These are phyloP conservation scores for Colletotrichum scovillei DNA, from an alignment of 2,329 filamentous ascomycete species.

Conservation along the genomic window DNA sequence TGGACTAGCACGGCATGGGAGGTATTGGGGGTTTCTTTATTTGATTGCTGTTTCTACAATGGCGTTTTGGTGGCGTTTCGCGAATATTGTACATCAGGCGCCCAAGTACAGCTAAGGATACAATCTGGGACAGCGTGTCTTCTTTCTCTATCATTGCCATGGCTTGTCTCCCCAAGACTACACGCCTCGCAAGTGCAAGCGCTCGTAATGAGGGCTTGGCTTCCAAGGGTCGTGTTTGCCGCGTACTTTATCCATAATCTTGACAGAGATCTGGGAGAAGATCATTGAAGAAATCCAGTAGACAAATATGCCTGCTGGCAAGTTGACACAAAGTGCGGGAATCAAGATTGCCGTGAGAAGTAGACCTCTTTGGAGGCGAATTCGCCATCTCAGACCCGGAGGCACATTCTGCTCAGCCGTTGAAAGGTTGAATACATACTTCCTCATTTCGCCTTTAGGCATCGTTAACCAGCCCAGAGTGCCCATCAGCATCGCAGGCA, in stretches of 20 bases:
- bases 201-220: neutral
- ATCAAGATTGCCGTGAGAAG: constrained; percentile 37
- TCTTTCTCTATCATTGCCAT: neutral
- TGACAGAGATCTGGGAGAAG: neutral
- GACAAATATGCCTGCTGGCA: constrained; percentile 54
- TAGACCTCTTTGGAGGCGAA: constrained; percentile 15
- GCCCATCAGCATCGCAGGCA: constrained; percentile 43
- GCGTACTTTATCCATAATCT: neutral
- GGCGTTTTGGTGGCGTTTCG: constrained; percentile 28
- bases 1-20: constrained; percentile 65
- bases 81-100: constrained; percentile 33
- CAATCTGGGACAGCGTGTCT: constrained; percentile 1
- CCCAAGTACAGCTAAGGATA: constrained; percentile 4
- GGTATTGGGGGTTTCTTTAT: neutral
- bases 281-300: constrained; percentile 50
- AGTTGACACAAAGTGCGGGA: constrained; percentile 47
- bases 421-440: constrained; percentile 5
- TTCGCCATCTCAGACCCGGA: constrained; percentile 1
- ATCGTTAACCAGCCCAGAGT: constrained; percentile 3
- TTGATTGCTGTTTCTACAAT: constrained; percentile 10
- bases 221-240: neutral
- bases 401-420: neutral
- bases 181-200: neutral
- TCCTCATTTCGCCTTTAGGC: constrained; percentile 5
- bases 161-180: neutral